phyloP scores from a whole-genome alignment of 208 protist genomes.

The Trichomonas tenax region DNA sequence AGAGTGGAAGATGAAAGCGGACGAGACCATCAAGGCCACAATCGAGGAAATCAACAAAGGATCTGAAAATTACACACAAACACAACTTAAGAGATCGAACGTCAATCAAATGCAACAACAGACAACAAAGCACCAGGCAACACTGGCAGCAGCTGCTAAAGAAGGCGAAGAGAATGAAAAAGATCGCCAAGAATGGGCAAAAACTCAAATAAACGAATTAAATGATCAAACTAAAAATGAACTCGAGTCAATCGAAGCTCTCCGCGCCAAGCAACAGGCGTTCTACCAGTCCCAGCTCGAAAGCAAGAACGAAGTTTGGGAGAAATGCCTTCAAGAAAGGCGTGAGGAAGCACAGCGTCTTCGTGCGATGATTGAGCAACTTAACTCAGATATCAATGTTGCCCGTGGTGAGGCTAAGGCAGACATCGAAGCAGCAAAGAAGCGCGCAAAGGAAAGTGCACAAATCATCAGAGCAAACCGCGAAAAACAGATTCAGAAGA shows the following conservation, averaged over 20 bases:
- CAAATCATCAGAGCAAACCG: neutral
- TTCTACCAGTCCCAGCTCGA: neutral
- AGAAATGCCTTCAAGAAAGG: neutral
- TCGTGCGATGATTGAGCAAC: neutral
- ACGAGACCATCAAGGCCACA: neutral
- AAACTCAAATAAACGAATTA: slow-evolving; percentile 1
- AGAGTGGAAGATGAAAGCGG: neutral
- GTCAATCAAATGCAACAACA: neutral
- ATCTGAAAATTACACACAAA: neutral
- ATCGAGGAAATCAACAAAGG: neutral
- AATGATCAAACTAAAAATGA: slow-evolving; percentile 14
- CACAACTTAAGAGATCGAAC: neutral
- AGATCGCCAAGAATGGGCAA: neutral
- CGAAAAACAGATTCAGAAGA: neutral
- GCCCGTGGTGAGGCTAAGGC: neutral
- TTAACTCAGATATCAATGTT: neutral
- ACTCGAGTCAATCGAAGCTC: neutral
- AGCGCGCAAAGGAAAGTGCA: neutral
- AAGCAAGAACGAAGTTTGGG: neutral
- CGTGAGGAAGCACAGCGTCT: neutral
- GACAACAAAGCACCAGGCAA: neutral
- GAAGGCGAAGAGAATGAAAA: neutral
- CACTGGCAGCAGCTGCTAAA: neutral
- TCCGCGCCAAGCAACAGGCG: neutral
- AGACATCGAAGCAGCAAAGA: neutral